A percentile compares a stretch with the other conserved stretches of the same genome.
These are phyloP conservation scores for Sinapis alba DNA, from an alignment of 441 rosid genomes.

Conservation along the genomic window DNA sequence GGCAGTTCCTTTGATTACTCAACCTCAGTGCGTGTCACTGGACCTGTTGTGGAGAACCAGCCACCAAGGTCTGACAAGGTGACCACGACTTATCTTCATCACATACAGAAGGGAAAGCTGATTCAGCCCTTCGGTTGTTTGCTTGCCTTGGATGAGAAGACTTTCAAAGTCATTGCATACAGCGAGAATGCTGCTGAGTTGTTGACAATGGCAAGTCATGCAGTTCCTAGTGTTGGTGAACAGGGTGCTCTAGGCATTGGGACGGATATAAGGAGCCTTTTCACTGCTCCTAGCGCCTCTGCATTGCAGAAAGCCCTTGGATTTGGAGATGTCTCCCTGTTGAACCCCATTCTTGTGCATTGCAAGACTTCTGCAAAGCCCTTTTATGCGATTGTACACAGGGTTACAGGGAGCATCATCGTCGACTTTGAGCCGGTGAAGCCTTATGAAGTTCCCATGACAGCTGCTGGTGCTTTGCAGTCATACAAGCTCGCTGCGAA, in stretches of 20 bases:
- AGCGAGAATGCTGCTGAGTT: conserved; percentile 93
- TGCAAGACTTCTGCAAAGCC: conserved; percentile 97
- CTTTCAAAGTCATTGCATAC: conserved; percentile 81
- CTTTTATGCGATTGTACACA: conserved; percentile 84
- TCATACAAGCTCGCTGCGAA: conserved; percentile 97
- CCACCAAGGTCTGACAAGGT: conserved; percentile 87
- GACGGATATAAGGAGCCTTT: conserved; percentile 73
- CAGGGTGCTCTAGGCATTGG: conserved; percentile 78
- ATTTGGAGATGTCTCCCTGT: conserved; percentile 83
- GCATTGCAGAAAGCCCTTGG: conserved; percentile 89
- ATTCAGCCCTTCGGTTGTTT: conserved; percentile 98
- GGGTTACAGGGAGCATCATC: conserved; percentile 88
- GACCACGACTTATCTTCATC: conserved; percentile 91
- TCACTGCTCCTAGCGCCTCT: conserved; percentile 84
- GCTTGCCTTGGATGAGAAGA: conserved; percentile 90
- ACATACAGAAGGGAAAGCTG: conserved; percentile 90
- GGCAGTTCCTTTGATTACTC: conserved; percentile 95
- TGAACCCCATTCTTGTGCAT: conserved; percentile 92
- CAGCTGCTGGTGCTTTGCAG: conserved; percentile 96
- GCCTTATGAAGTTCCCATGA: conserved; percentile 94
- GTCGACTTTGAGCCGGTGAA: conserved; percentile 95
- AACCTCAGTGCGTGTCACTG: conserved; percentile 69
- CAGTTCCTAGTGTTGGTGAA: conserved; percentile 97
- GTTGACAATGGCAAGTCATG: conserved; percentile 89
- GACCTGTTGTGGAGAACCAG: conserved; percentile 46